Evolutionary conservation across 495 filamentous ascomycete genomes (phyloP).

Genomic region (Margaritispora aquatica): DNA sequence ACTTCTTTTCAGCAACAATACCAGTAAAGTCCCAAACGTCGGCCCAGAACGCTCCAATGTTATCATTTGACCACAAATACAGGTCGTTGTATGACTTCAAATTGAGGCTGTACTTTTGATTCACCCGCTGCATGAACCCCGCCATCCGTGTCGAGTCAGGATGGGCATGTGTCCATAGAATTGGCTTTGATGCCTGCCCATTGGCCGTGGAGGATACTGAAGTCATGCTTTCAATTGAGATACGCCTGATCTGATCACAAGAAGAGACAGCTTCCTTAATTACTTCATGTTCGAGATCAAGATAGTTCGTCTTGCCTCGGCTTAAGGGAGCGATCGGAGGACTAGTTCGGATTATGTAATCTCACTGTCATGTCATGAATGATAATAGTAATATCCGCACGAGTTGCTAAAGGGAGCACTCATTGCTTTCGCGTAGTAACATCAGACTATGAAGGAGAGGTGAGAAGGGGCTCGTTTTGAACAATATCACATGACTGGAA

Average conservation of each 20-base stretch:
- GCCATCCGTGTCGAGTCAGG: constrained; percentile 63
- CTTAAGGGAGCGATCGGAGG: background rate
- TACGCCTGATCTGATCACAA: no score
- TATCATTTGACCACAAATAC: constrained; percentile 76
- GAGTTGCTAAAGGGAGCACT: background rate
- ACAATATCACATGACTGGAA: background rate
- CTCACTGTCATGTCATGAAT: background rate
- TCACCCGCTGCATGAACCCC: constrained; percentile 62
- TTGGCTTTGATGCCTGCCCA: constrained; percentile 15
- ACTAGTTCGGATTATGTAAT: background rate
- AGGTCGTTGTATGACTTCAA: constrained; percentile 63
- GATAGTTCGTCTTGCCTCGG: background rate
- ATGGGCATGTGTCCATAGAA: constrained; percentile 66
- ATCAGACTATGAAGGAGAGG: no score
- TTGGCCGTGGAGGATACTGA: background rate
- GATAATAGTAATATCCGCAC: background rate
- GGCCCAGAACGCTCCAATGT: constrained; percentile 74
- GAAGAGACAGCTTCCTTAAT: no score
- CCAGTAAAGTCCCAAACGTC: constrained; percentile 79
- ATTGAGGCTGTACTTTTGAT: constrained; percentile 54
- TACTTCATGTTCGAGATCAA: no score
- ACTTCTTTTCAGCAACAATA: constrained; percentile 60
- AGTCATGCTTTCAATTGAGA: background rate
- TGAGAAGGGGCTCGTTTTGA: background rate
- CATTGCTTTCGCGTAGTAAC: no score